These are phyloP conservation scores for Cryptosporidium meleagridis DNA, from an alignment of 169 alveolate species.

Conservation along the genomic window DNA sequence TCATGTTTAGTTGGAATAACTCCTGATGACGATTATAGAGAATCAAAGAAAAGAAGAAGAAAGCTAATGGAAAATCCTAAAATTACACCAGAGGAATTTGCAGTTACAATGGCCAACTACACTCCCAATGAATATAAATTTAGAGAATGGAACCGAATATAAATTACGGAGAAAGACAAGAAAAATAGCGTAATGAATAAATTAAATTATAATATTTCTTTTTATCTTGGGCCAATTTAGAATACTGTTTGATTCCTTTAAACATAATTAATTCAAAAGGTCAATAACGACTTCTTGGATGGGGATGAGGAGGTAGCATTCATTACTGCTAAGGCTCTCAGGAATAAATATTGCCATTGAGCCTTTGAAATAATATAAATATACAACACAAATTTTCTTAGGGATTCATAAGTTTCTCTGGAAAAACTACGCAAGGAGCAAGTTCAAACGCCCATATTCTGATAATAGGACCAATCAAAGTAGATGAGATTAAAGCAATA, in stretches of 20 bases:
- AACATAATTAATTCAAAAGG: neutral
- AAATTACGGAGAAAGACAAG: neutral
- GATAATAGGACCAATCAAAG: conserved; percentile 41
- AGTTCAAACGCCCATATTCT: conserved; percentile 72
- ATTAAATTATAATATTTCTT: neutral
- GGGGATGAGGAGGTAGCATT: neutral
- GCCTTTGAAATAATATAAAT: too few relatives aligned
- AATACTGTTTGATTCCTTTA: neutral
- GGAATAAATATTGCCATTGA: neutral
- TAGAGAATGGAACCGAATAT: neutral
- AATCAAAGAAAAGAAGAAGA: conserved; percentile 58
- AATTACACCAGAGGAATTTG: conserved; percentile 57
- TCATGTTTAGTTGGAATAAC: conserved; percentile 60
- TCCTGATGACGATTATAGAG: conserved; percentile 62
- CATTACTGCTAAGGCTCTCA: neutral
- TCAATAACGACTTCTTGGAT: neutral
- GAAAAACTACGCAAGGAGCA: conserved; percentile 53
- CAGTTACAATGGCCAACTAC: conserved; percentile 47
- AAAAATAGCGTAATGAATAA: neutral
- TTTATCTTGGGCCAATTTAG: neutral
- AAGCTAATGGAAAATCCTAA: conserved; percentile 56
- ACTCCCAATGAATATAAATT: conserved; percentile 46
- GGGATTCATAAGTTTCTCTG: conserved; percentile 24
- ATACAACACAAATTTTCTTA: neutral
- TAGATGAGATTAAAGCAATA: neutral